Evolutionary conservation across 139 green algal genomes (phyloP), one percentile per base, ranked within the genome.

Genomic region (Astrephomene gubernaculifera): DNA sequence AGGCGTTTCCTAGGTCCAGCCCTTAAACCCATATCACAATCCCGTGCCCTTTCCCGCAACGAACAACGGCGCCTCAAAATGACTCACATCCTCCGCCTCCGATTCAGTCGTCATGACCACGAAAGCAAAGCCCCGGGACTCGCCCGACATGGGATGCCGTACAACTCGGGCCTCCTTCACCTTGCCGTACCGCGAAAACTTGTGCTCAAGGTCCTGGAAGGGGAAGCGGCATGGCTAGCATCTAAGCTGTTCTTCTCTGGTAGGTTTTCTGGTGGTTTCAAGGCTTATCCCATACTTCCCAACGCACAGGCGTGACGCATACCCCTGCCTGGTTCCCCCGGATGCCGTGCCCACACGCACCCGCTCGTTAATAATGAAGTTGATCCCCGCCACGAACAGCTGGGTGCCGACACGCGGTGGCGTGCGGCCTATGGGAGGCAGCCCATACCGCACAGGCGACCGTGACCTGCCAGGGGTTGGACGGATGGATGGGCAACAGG

Each of bases 121-220:
- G 83, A 95, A 95, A 0, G 90, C 93, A 86, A 95, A 95, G 14
- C 91, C 91, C 1, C 88, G 63, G 0, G 85, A 91, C 85, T 95
- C 87, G 27, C 93, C 91, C 9, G 74, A 91, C 2, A n/a, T 25
- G 2, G 83, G 79, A 80, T 95, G 87, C 17, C 91, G 87, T 65
- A 95, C 91, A n/a, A 95, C 91, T 54, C 93, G 93, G 21, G 86
- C 87, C 69, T 94, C 87, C 65, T 54, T 68, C 19, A 92, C 79
- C 22, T 65, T 41, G 0, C 72, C 79, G 33, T 79, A 86, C 35
- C 49, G 35, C 3, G 61, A 65, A 31, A 84, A 84, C 43, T 65
- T 64, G 31, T 35, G 43, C 63, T 84, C 78, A 61, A 84, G 78
- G 41, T 84, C 78, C 78, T 84, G 57, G 3, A 5, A 2, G 41